Base-by-base conservation (phyloP, 2,329 filamentous ascomycete species). In the Aspergillus pseudonomiae region DNA sequence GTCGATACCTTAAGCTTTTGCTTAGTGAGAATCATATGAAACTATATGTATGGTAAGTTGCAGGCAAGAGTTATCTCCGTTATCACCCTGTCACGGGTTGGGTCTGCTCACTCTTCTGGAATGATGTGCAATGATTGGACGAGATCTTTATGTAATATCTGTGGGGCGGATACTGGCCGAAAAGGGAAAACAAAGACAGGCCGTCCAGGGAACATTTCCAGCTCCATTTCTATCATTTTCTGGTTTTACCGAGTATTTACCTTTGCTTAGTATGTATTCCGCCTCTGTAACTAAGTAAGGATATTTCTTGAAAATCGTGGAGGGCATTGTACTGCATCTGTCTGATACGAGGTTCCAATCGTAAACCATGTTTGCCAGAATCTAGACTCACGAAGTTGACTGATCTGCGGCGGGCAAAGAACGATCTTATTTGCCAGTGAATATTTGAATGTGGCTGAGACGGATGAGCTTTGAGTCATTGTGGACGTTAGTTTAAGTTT, bases 41-140 rank as follows among this genome's bases (percentile, higher is more conserved):
- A 54, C 30, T 54, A 32, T 34, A 54, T n/a, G 39, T n/a, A n/a
- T 53, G 30, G 30, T n/a, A 24, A 24, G 21, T 24, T 24, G 21
- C 21, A 53, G 10, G n/a, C 41, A 34, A 54, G 30, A 30, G 39
- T 63, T 68, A 68, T 67, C 64, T 68, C 66, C 66, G 66, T 68
- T 68, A 68, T 68, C 64, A 59, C 66, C 64, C 52, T 61, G 52
- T 54, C 30, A 36, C 46, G 46, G 10, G 41, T 45, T 45, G 41
- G 41, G 19, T 21, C 16, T n/a, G 48, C 16, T 32, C 48, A 19
- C 46, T 50, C 16, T 50, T 28, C 12, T 11, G 14, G 6, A 24
- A 4, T 16, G 21, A 2, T 3, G 14, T 7, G 3, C 21, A 12
- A 11, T 50, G 46, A 50, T 52, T 52, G 48, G 28, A 10, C 1